Base-by-base conservation (phyloP, 768 basidiomycete species). In the Termitomyces sp. region DNA sequence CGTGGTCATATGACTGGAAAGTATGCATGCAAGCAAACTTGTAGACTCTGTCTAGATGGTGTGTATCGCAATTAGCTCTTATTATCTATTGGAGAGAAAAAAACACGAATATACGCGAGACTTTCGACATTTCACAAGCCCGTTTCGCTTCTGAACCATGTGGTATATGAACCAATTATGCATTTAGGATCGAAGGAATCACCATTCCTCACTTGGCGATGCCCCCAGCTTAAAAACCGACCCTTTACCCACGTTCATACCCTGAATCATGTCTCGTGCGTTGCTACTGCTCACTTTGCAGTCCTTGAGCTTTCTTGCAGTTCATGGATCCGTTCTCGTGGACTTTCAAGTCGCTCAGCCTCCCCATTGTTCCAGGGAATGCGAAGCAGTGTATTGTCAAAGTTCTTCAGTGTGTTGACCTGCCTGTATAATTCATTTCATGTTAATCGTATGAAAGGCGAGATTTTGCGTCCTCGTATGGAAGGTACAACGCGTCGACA, bases 261-360 rank as follows among this genome's bases (percentile, higher is more conserved):
- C 43, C n/a, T 42, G 21, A 38, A 62, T 54, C 60, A 65, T 62
- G 58, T 51, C 54, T 51, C 60, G 54, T 32, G 45, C 56, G 26
- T 26, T 45, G 54, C 34, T 65, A 48, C 50, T 38, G 54, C 37
- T 65, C 53, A 48, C n/a, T 37, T 26, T 58, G 40, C 58, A 43
- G 35, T 47, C 59, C 56, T 30, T 64, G 47, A 53, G 44, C 47
- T 58, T 56, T 45, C 60, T 55, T 46, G 50, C 41, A 50, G 54
- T 73, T 74, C 62, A 71, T 60, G 66, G 80, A 70, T 62, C 75
- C 71, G 74, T 83, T 71, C 67, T 90, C 3, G 71, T 73, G 57
- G 73, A 72, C 65, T 90, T 90, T 64, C 87, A 89, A 65, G 86
- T 90, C 52, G 74, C 83, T 10, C 82, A 90, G 59, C 87, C 89